Base-by-base conservation (phyloP, 164 flowering plant genomes). In the Brasenia schreberi region DNA sequence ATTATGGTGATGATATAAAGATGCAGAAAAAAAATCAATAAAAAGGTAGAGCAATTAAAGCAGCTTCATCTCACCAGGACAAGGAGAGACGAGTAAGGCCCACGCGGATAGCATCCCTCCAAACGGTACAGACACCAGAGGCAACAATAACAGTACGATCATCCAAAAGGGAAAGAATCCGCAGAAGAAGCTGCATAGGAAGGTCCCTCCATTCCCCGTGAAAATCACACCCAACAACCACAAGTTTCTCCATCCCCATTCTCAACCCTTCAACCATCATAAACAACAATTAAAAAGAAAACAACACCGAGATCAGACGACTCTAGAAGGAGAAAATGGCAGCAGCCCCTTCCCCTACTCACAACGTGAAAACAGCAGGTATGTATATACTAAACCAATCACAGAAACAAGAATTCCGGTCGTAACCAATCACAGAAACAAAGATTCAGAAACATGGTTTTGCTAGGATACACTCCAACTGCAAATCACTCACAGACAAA, bases 121-220 rank as follows among this genome's bases (percentile, higher is more conserved):
- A 94, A 0, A 95, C 97, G 75, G 89, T 83, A 71, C 98, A 94
- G 17, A 94, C 95, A 5, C 88, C 96, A 58, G 97, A 87, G 65
- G 87, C 96, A 63, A 78, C 72, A 67, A 94, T 74, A 49, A 81
- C 87, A 3, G 95, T 75, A 74, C 83, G 86, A 81, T 87, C 91
- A 82, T 94, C 96, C 16, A 84, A 86, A 10, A 94, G 85, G 0
- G 90, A 82, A n/a, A 89, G 64, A 58, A 94, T 90, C 65, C 92
- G 73, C 84, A 94, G 61, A 76, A 94, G 68, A 27, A 94, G 92
- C 83, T 94, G 97, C 92, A 89, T 81, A 0, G 98, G 98, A 64
- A 94, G 84, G 77, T 94, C 98, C 67, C 90, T 90, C 98, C 98
- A 94, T 67, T 84, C 93, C 42, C 72, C 73, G 61, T 85, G 73